These are phyloP conservation scores for Pelargonium myrrhifolium DNA, from an alignment of 441 rosid genomes.

Conservation along the genomic window DNA sequence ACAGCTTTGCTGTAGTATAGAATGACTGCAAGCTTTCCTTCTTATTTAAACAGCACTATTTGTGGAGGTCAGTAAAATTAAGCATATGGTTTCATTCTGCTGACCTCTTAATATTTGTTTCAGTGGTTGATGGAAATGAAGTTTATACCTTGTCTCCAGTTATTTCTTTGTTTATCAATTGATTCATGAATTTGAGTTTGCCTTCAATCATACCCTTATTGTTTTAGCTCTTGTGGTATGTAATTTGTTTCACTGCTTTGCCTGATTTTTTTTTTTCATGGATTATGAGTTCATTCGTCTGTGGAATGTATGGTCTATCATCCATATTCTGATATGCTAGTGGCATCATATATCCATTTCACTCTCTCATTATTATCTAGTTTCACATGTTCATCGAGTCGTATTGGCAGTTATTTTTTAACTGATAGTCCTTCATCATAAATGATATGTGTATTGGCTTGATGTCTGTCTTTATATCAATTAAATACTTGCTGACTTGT, in stretches of 20 bases:
- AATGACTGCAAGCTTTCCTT: neutral
- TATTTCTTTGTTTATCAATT: neutral
- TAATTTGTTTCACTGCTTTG: neutral
- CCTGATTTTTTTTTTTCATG: neutral
- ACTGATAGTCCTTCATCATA: neutral
- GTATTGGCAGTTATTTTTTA: slow-evolving; percentile 1
- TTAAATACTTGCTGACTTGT: neutral
- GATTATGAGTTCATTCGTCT: neutral
- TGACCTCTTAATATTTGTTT: neutral
- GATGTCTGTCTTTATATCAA: neutral
- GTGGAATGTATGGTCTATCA: neutral
- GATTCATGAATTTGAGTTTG: neutral
- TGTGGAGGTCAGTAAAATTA: neutral
- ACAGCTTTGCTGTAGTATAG: neutral
- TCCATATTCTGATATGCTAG: slow-evolving; percentile 7
- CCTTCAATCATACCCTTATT: neutral
- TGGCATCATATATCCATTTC: slow-evolving; percentile 8
- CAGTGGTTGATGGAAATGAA: neutral
- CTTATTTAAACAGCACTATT: neutral
- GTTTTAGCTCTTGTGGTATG: neutral
- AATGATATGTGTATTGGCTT: neutral
- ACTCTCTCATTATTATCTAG: slow-evolving; percentile 6
- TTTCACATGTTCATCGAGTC: neutral
- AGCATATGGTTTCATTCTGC: neutral
- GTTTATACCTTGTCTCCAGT: neutral